phyloP scores from a whole-genome alignment of 2,329 filamentous ascomycete species.

The Zalaria obscura region DNA sequence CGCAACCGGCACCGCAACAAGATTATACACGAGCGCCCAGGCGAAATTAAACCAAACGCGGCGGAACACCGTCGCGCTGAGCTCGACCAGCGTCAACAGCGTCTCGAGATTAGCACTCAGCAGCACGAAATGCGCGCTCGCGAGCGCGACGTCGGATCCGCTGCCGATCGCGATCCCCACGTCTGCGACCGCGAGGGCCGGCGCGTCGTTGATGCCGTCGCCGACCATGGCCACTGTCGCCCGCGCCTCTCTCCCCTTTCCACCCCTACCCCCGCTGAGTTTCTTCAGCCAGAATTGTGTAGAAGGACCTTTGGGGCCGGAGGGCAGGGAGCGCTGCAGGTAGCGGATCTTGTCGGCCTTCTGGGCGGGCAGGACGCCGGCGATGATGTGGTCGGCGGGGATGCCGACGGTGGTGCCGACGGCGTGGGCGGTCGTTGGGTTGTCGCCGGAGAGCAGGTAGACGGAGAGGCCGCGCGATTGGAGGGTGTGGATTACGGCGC shows the following conservation, averaged over 20 bases:
- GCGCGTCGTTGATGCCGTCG: conserved; percentile 77
- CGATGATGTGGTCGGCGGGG: conserved; percentile 58
- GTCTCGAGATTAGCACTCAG: conserved; percentile 55
- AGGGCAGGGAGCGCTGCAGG: conserved; percentile 19
- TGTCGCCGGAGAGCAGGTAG: conserved; percentile 91
- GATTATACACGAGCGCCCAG: conserved; percentile 74
- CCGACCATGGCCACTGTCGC: conserved; percentile 69
- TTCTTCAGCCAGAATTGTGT: conserved; percentile 1
- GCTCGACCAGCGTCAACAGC: conserved; percentile 57
- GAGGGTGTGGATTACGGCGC: conserved; percentile 32
- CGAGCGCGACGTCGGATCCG: conserved; percentile 71
- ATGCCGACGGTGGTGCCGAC: conserved; percentile 69
- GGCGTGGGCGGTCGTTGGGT: conserved; percentile 65
- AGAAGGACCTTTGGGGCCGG: neutral
- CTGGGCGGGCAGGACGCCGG: conserved; percentile 71
- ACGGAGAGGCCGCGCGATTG: conserved; percentile 54
- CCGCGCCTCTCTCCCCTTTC: conserved; percentile 14
- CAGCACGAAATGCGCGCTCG: conserved; percentile 68
- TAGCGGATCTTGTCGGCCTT: conserved; percentile 59
- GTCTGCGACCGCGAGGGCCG: conserved; percentile 65
- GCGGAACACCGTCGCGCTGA: conserved; percentile 58
- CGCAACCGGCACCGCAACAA: conserved; percentile 63
- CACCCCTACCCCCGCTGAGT: neutral
- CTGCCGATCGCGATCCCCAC: conserved; percentile 71
- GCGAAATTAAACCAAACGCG: conserved; percentile 74